Percentiles rank a stretch among this genome's conserved stretches.
phyloP scores from a whole-genome alignment of 805 yeast genomes.

The Candida michaelii region DNA sequence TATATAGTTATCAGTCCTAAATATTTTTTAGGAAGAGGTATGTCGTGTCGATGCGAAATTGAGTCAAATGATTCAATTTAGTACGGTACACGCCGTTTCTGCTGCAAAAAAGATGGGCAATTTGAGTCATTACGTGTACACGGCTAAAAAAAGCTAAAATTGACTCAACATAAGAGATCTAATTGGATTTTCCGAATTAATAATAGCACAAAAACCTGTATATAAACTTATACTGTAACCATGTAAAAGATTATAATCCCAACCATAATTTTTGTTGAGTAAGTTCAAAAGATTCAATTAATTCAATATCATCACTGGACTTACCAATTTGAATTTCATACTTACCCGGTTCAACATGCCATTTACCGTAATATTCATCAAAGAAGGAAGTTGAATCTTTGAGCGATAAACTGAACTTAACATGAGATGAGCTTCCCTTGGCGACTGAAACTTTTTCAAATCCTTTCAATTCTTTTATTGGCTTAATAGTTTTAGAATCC shows the following conservation, averaged over 20 bases:
- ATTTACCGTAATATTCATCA: constrained; percentile 47
- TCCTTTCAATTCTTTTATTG: constrained; percentile 62
- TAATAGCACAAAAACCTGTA: too few species aligned
- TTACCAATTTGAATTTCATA: constrained; percentile 51
- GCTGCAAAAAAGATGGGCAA: background rate
- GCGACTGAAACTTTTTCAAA: constrained; percentile 50
- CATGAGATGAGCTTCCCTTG: constrained; percentile 43
- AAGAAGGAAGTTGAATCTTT: constrained; percentile 55
- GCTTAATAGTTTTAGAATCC: constrained; percentile 44
- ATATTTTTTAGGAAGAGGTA: too few species aligned
- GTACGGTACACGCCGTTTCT: background rate
- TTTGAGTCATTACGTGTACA: too few species aligned
- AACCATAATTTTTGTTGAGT: constrained; percentile 16
- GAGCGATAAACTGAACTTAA: constrained; percentile 36
- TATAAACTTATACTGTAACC: background rate
- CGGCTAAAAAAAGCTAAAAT: too few species aligned
- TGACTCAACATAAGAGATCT: too few species aligned
- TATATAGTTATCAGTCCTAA: background rate
- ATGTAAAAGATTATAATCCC: constrained; percentile 11
- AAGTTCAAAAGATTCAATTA: constrained; percentile 17
- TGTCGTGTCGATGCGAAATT: constrained; percentile 1
- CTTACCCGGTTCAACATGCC: constrained; percentile 52
- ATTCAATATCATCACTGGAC: constrained; percentile 28
- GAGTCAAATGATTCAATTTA: constrained; percentile 9
- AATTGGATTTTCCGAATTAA: too few species aligned